Evolutionary conservation across 192 early-diverging fungal genomes (phyloP).

Genomic region (Umbelopsis sp.): DNA sequence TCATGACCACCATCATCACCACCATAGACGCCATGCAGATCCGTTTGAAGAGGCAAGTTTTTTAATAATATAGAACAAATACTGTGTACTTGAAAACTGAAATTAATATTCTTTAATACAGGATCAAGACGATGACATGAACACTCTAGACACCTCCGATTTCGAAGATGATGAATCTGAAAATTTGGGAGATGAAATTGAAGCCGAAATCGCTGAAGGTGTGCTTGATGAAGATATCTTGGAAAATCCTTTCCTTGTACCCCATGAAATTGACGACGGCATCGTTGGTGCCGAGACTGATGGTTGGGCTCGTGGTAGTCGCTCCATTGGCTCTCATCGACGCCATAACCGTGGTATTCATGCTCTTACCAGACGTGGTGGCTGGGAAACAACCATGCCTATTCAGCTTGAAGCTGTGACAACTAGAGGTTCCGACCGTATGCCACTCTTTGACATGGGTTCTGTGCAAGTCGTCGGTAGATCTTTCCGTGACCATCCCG

Average conservation of each 20-base stretch:
- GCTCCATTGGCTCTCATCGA: conserved; percentile 42
- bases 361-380: background rate
- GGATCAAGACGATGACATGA: conserved; percentile 38
- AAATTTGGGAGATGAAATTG: conserved; percentile 38
- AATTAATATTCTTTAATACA: background rate
- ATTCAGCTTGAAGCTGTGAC: conserved; percentile 11
- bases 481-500: conserved; percentile 39
- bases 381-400: conserved; percentile 14
- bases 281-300: conserved; percentile 54
- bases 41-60: conserved; percentile 31
- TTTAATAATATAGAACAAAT: background rate
- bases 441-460: conserved; percentile 8
- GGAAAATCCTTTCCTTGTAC: conserved; percentile 28
- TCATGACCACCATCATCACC: conserved; percentile 45
- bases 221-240: conserved; percentile 55
- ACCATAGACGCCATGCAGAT: conserved; percentile 41
- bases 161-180: conserved; percentile 49
- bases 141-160: conserved; percentile 33
- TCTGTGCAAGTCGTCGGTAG: conserved; percentile 40
- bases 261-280: conserved; percentile 54
- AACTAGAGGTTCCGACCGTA: background rate
- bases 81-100: background rate
- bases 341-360: conserved; percentile 38
- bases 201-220: conserved; percentile 55
- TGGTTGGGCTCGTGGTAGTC: conserved; percentile 28